phyloP scores from a whole-genome alignment of 2,329 filamentous ascomycete species.

The Metarhizium humberi region DNA sequence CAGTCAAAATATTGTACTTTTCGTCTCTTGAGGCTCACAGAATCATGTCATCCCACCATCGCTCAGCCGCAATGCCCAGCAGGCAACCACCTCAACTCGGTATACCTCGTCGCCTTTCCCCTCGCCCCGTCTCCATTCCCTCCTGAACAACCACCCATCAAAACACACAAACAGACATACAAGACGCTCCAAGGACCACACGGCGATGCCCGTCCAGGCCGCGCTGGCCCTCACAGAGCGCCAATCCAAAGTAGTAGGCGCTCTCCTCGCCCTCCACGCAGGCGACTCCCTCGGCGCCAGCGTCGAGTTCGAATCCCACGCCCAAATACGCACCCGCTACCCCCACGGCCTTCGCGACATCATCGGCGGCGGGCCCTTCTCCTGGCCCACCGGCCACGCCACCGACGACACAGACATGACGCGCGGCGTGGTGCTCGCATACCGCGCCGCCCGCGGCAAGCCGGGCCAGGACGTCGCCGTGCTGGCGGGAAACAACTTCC shows the following conservation, averaged over 20 bases:
- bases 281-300: slow-evolving; percentile 38
- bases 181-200: neutral
- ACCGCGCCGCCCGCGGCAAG: slow-evolving; percentile 16
- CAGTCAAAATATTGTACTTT: too few species aligned
- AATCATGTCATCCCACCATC: too few species aligned
- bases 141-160: neutral
- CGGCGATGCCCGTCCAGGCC: neutral
- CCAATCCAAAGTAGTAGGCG: slow-evolving; percentile 27
- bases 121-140: too few species aligned
- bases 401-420: slow-evolving; percentile 41
- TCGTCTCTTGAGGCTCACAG: too few species aligned
- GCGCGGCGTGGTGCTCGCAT: slow-evolving; percentile 34
- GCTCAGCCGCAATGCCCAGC: too few species aligned
- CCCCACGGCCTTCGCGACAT: slow-evolving; percentile 32
- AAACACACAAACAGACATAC: neutral
- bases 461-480: slow-evolving; percentile 19
- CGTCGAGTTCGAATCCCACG: slow-evolving; percentile 31
- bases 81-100: too few species aligned
- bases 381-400: slow-evolving; percentile 32
- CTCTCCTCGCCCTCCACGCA: slow-evolving; percentile 35
- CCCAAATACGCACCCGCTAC: slow-evolving; percentile 19
- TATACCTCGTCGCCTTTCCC: too few species aligned
- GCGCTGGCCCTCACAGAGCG: neutral
- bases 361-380: slow-evolving; percentile 33
- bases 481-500: slow-evolving; percentile 27